Evolutionary conservation across 148 eudicot species (phyloP), one percentile per base, ranked within the genome.

Genomic region (Vaccinium corymbosum): DNA sequence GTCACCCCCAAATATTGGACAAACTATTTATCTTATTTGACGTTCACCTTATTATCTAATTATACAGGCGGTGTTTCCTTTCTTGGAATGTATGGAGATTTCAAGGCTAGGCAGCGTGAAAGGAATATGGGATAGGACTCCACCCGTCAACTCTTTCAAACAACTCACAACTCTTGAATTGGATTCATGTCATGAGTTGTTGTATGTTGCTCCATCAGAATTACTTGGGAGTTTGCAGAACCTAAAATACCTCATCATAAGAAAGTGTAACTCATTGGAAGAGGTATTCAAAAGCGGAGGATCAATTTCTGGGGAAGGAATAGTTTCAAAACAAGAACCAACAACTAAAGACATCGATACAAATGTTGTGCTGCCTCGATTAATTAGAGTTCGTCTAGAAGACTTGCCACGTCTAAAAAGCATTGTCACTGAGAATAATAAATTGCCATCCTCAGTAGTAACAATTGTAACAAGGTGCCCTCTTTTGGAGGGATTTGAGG

Each of bases 151-250:
- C 42, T 71, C 75, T 32, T 71, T 71, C 9, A 15, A 71, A 1
- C 14, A 71, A 11, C 2, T 71, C 12, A 29, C 10, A 32, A 0
- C 0, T 2, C 15, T 71, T 0, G 0, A 13, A 0, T 4, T 70
- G 75, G 2, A 0, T 0, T 0, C 0, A 32, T 71, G 75, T 71
- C 1, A 29, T 0, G 16, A 13, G 6, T 32, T 71, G 32, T 32
- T 29, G 48, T 71, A 71, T 71, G 75, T 71, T 71, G 75, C 48
- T 32, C 75, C 75, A 32, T 32, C 48, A 29, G 75, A 71, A 71
- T 5, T 71, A 32, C 75, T 38, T 71, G 75, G 75, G 38, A 32
- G 42, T 71, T 32, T 71, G 75, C 19, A 27, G 75, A 32, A 32
- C 8, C 75, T 71, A 1, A 0, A 4, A 27, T 1, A 0, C 22